Conservation (phyloP, 257 asterid genomes). For the Buddleja alternifolia region DNA sequence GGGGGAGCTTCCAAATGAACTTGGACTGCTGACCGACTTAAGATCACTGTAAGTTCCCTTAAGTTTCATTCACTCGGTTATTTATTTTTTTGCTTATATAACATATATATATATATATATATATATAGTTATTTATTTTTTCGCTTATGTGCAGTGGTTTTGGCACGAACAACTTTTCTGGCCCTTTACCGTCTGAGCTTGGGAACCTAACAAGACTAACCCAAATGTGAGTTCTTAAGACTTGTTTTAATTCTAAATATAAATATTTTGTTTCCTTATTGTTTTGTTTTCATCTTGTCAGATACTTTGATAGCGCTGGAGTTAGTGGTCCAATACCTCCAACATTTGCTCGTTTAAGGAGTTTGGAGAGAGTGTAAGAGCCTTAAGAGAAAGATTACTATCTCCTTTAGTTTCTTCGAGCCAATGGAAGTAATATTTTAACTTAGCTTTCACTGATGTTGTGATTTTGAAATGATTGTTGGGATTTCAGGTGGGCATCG, state of each 20-base stretch:
- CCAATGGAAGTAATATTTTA: not conserved
- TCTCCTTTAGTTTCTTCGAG: not conserved
- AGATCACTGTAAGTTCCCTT: slow-evolving; percentile 53
- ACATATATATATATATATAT: too few relatives aligned
- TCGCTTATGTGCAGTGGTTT: slow-evolving; percentile 43
- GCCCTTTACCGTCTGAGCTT: slow-evolving; percentile 70
- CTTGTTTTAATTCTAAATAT: not conserved
- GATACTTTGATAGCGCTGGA: slow-evolving; percentile 57
- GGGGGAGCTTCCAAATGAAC: slow-evolving; percentile 71
- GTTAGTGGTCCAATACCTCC: slow-evolving; percentile 57
- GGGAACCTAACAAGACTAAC: slow-evolving; percentile 60
- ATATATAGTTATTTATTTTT: not conserved
- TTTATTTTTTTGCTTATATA: not conserved
- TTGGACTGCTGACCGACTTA: slow-evolving; percentile 69
- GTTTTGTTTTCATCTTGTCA: slow-evolving; percentile 24
- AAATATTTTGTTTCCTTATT: not conserved
- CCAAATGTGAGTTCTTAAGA: slow-evolving; percentile 45
- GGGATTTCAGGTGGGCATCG: slow-evolving; percentile 59
- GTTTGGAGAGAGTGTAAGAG: slow-evolving; percentile 47
- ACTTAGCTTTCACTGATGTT: slow-evolving; percentile 9
- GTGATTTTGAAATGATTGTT: slow-evolving; percentile 24
- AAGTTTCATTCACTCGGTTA: not conserved
- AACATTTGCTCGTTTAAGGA: slow-evolving; percentile 48
- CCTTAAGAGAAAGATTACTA: not conserved
- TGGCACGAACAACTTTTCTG: slow-evolving; percentile 73